Base-by-base conservation (phyloP, 2,329 filamentous ascomycete genomes). In the Chrysoporthe puriensis region DNA sequence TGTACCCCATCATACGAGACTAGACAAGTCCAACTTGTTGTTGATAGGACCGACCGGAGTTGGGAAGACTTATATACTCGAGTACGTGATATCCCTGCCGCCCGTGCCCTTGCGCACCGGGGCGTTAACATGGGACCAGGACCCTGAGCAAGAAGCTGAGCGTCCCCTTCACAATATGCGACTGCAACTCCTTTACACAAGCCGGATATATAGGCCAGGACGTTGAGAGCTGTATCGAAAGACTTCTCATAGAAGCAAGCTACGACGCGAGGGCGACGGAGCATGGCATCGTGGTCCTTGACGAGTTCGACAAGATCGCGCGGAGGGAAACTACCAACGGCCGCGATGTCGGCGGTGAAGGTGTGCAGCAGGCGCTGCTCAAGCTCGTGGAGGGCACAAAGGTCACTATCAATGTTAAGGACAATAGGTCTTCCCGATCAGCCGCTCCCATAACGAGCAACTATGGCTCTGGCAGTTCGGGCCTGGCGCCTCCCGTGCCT, bases 171-270 rank as follows among this genome's bases (percentile, higher is more conserved):
- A 94, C 92, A 70, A 97, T 97, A 79, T 95, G 93, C 70, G 95
- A 98, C 79, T 98, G 95, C 78, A 97, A 96, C 62, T 92, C 94
- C 6, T 94, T 98, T 71, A 98, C 95, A 0, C 95, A 97, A 80
- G 95, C 95, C 4, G 95, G 96, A 36, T 99, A 99, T 74, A 97
- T 99, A 72, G 96, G 96, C 42, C 95, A 98, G 76, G 96, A 99
- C 76, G 95, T 95, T n/a, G 96, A 99, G 76, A 90, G 93, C 0
- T 97, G 95, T 73, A 93, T 99, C 52, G 93, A 97, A 75, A 87
- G 96, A 57, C 84, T 99, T 36, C 84, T 99, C 11, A 92, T 96
- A 66, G 94, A 96, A 68, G 90, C 95, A 9, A 95, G 96, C 77
- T 97, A 97, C 78, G 92, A 97, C 73, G 88, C 96, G 40, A 88